A percentile compares a stretch with the other conserved stretches of the same genome.
Evolutionary conservation across 495 filamentous ascomycete species (phyloP).

Genomic region (Aspergillus bertholletiae): DNA sequence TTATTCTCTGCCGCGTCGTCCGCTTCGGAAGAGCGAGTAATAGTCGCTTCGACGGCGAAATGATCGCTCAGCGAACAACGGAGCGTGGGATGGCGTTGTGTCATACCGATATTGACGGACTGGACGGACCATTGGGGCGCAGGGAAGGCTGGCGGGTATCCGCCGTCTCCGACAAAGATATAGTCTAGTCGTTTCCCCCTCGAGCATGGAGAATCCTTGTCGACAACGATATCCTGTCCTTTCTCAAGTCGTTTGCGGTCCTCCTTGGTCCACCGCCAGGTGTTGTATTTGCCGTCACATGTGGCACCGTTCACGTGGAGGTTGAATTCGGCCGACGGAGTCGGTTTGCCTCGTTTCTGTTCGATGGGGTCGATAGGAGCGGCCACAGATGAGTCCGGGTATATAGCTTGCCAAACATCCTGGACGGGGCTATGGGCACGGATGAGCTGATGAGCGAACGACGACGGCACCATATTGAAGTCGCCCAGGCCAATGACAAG

Average conservation of each 20-base stretch:
- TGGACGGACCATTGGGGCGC: constrained; percentile 61
- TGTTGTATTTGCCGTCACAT: constrained; percentile 82
- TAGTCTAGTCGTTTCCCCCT: constrained; percentile 89
- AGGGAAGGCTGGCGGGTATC: constrained; percentile 29
- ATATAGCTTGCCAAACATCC: constrained; percentile 77
- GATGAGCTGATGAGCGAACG: constrained; percentile 82
- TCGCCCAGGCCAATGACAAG: constrained; percentile 83
- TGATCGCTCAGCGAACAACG: constrained; percentile 88
- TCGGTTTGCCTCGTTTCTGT: constrained; percentile 35
- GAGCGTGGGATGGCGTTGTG: constrained; percentile 72
- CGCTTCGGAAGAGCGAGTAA: constrained; percentile 21
- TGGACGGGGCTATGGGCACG: constrained; percentile 71
- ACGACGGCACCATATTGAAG: constrained; percentile 91
- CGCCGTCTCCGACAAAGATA: constrained; percentile 66
- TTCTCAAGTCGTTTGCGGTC: constrained; percentile 56
- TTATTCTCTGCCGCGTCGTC: neutral
- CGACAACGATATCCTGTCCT: constrained; percentile 51
- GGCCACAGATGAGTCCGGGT: constrained; percentile 77
- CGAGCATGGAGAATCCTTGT: constrained; percentile 61
- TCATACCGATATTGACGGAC: constrained; percentile 72
- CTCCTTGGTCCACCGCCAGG: constrained; percentile 82
- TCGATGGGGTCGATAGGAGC: constrained; percentile 63
- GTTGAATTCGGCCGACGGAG: constrained; percentile 74
- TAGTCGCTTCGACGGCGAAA: constrained; percentile 65
- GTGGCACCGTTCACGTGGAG: constrained; percentile 78